phyloP scores from a whole-genome alignment of 1,139 yeast genomes.

The Candida anutae region DNA sequence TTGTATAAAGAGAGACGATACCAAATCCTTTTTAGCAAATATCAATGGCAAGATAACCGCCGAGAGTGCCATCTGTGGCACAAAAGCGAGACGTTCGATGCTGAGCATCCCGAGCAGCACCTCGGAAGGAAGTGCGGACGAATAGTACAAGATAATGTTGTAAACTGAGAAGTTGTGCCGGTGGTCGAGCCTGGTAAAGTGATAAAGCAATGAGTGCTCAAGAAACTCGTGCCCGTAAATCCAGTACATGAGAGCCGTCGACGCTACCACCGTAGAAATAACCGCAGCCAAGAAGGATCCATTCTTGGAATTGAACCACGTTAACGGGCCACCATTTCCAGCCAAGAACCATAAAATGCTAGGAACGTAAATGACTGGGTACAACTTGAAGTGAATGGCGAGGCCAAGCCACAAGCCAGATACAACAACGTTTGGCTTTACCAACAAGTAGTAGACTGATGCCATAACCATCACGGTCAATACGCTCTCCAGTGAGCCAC shows the following conservation, averaged over 20 bases:
- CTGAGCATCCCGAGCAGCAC: slow-evolving; percentile 3
- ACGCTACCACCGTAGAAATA: slow-evolving; percentile 31
- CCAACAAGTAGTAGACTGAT: slow-evolving; percentile 40
- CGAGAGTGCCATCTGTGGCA: slow-evolving; percentile 70
- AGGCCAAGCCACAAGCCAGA: slow-evolving; percentile 69
- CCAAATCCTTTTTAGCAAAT: slow-evolving; percentile 44
- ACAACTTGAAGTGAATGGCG: slow-evolving; percentile 83
- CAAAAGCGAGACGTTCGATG: slow-evolving; percentile 54
- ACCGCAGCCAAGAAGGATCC: slow-evolving; percentile 37
- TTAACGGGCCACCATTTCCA: slow-evolving; percentile 19
- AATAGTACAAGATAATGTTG: slow-evolving; percentile 66
- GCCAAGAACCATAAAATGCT: slow-evolving; percentile 33
- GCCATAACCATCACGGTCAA: slow-evolving; percentile 70
- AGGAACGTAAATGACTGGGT: slow-evolving; percentile 79
- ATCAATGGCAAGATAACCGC: slow-evolving; percentile 52
- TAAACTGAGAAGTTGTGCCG: slow-evolving; percentile 91
- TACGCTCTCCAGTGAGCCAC: slow-evolving; percentile 91
- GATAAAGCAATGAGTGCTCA: slow-evolving; percentile 77
- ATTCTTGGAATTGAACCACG: slow-evolving; percentile 37
- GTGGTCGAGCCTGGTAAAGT: slow-evolving; percentile 77
- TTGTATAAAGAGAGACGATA: slow-evolving; percentile 74
- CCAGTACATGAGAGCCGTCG: slow-evolving; percentile 54
- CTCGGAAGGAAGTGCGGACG: slow-evolving; percentile 32
- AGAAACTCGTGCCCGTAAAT: slow-evolving; percentile 70
- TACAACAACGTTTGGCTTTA: slow-evolving; percentile 19